Evolutionary conservation across 495 filamentous ascomycete genomes (phyloP).

Genomic region (Talaromyces liani): DNA sequence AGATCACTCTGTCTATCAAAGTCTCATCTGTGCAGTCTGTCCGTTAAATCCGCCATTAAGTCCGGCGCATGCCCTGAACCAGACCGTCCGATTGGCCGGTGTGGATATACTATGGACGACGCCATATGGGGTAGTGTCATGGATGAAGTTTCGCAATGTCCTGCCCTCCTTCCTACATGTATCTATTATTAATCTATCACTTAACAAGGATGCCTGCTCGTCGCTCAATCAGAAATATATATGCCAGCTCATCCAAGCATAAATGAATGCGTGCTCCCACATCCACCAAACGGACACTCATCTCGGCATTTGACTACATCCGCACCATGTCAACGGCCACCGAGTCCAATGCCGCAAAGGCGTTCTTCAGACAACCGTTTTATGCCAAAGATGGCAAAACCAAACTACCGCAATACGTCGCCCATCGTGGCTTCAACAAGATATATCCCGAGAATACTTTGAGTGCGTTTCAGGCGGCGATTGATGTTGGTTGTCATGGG

Average conservation of each 20-base stretch:
- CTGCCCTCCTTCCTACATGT: not conserved
- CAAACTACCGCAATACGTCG: slow-evolving; percentile 64
- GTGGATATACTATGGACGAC: not conserved
- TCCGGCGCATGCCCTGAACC: not conserved
- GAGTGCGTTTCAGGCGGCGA: slow-evolving; percentile 64
- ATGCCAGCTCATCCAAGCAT: not conserved
- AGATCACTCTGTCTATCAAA: not conserved
- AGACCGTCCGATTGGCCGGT: not conserved
- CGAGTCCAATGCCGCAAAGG: not conserved
- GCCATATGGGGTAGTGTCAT: not conserved
- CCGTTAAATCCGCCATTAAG: not conserved
- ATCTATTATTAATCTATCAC: not conserved
- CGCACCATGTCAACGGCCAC: not conserved
- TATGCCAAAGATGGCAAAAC: slow-evolving; percentile 13
- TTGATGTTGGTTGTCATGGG: slow-evolving; percentile 66
- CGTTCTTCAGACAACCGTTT: not conserved
- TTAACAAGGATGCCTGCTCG: not conserved
- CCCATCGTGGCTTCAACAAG: slow-evolving; percentile 78
- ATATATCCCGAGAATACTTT: slow-evolving; percentile 82
- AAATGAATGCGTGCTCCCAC: not conserved
- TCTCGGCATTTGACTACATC: not conserved
- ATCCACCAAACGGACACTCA: not conserved
- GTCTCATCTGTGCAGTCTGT: not conserved
- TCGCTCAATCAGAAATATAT: not conserved
- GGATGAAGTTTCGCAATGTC: too few relatives aligned